Evolutionary conservation across 192 early-diverging fungal species (phyloP), one percentile per base, ranked within the genome.

Genomic region (Jimgerdemannia lactiflua): DNA sequence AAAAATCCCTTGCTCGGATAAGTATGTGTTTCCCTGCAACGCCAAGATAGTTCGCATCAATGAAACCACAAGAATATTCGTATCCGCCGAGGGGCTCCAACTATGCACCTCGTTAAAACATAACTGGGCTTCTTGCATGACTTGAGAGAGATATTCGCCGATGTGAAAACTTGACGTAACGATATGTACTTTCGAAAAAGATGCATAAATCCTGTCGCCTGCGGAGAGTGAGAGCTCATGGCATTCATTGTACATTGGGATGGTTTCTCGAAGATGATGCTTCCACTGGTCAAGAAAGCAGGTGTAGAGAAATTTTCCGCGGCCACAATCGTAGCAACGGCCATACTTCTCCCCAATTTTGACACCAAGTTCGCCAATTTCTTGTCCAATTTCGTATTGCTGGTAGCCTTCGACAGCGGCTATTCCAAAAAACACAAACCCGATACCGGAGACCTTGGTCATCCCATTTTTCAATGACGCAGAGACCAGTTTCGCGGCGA

Each of bases 151-250:
- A 9, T 77, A 71, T 4, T 73, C 43, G 10, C 75, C 75, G 3
- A 41, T 29, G 19, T 43, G 74, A 42, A 77, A 77, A 4, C 41
- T 59, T 4, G 11, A 6, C 2, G 71, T 77, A 2, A 73, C 79
- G 9, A 77, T 67, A 4, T 80, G 79, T 19, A 80, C 3, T 42
- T 70, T 68, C 3, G 67, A 19, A 54, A 73, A 80, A 4, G 79
- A 80, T 39, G 67, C 65, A 42, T 76, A 80, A 44, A 80, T 80
- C 65, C 75, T 69, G 63, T 80, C 79, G 43, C 79, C 79, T 3
- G 71, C 75, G 1, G 75, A 63, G 49, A 73, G 39, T 11, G 64
- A 67, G 1, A 71, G 67, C 4, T 65, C 65, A 19, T 74, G n/a
- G 10, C 29, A 43, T 2, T 69, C 43, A 42, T 71, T 20, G 17